Base-by-base conservation (phyloP, 2,329 filamentous ascomycete species). In the Microcera coccophila region DNA sequence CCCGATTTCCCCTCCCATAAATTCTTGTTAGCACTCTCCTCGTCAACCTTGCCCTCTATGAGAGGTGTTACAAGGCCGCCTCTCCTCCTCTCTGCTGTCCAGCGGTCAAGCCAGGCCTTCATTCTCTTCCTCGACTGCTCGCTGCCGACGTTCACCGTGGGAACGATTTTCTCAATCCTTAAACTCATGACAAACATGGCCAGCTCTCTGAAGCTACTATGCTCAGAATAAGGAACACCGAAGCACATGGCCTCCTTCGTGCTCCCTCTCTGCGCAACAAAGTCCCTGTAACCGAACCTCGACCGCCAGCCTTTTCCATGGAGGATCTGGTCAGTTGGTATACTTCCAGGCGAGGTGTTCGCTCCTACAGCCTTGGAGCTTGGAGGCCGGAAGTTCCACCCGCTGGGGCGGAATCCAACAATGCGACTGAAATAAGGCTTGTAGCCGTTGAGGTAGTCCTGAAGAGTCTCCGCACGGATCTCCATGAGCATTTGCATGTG, bases 401-500 rank as follows among this genome's bases (percentile, higher is more conserved):
- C 93, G 7, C 85, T 91, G 0, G 93, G 93, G 1, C 90, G 79
- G 65, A 98, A 95, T 4, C 90, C 93, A 15, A 97, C 85, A 35
- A 95, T 82, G 39, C 87, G 84, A 12, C 82, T 82, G 63, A 97
- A 98, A 54, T 88, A 82, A 5, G 86, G 84, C 49, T 84, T 85
- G 69, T 89, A 87, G 26, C 79, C 75, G 55, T 84, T 80, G 5
- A 97, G 78, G 58, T 98, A 98, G 47, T 95, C 90, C 51, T 88
- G 82, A 1, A 98, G 75, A 0, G 91, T 95, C 53, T 96, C 90
- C 24, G 90, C 83, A 19, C 90, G 84, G 53, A 98, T 90, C 64
- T 97, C 91, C 75, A 93, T 93, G 9, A 98, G 75, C 57, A 87
- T 90, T 56, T 95, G 94, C 90, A 98, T 96, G 67, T 98, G 93